These are phyloP conservation scores for Diaporthe longicolla DNA, from an alignment of 2,329 filamentous ascomycete genomes.

Conservation along the genomic window DNA sequence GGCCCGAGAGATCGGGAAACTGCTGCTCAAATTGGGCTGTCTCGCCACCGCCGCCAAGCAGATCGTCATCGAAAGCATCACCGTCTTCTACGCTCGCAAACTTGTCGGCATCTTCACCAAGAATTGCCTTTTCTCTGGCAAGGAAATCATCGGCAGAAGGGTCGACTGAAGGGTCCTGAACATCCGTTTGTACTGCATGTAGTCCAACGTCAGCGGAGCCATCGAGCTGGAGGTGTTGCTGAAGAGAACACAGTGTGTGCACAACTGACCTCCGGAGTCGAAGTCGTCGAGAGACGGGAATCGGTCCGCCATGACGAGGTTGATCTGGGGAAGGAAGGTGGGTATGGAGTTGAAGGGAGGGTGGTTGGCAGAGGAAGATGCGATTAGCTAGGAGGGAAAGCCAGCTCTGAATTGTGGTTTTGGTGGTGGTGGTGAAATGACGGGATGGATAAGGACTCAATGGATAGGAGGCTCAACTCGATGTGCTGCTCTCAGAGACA, in stretches of 20 bases:
- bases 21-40: slow-evolving; percentile 82
- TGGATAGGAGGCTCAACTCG: slow-evolving; percentile 35
- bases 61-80: slow-evolving; percentile 77
- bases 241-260: slow-evolving; percentile 27
- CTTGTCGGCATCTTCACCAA: slow-evolving; percentile 94
- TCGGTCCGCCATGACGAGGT: slow-evolving; percentile 77
- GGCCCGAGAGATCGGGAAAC: slow-evolving; percentile 82
- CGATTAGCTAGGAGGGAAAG: background rate
- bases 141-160: slow-evolving; percentile 86
- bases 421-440: slow-evolving; percentile 30
- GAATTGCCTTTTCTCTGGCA: slow-evolving; percentile 87
- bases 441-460: slow-evolving; percentile 1
- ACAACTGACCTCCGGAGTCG: slow-evolving; percentile 71
- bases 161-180: slow-evolving; percentile 69
- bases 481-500: slow-evolving; percentile 24
- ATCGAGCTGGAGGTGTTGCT: slow-evolving; percentile 42
- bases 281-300: slow-evolving; percentile 87
- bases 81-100: slow-evolving; percentile 85
- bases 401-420: slow-evolving; percentile 13
- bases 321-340: slow-evolving; percentile 8
- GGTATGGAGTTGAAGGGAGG: background rate
- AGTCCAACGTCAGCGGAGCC: slow-evolving; percentile 46
- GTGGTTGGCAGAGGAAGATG: background rate
- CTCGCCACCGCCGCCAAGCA: slow-evolving; percentile 74
- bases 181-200: slow-evolving; percentile 75